These are phyloP conservation scores for Kernera saxatilis DNA, from an alignment of 345 rosid species.

Conservation along the genomic window DNA sequence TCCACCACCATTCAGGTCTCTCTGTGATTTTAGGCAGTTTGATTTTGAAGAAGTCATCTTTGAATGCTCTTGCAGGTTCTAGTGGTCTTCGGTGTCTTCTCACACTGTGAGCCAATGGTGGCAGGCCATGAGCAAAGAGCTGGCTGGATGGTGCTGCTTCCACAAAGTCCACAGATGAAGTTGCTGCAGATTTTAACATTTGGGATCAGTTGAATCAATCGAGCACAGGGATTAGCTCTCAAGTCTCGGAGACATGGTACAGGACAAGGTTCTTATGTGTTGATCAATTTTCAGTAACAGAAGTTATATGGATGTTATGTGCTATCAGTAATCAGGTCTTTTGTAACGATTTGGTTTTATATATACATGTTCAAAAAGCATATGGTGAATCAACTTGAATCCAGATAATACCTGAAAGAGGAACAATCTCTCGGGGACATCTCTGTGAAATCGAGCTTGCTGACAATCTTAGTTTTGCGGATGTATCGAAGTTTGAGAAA, in stretches of 20 bases:
- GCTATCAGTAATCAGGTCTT: no score
- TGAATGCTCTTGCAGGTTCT: slow-evolving; percentile 27
- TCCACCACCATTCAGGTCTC: slow-evolving; percentile 88
- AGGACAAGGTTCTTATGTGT: background rate
- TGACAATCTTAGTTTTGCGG: background rate
- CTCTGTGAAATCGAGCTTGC: slow-evolving; percentile 2
- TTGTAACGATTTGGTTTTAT: background rate
- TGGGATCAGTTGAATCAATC: background rate
- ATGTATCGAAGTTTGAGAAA: background rate
- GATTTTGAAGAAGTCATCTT: slow-evolving; percentile 41
- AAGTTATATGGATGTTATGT: no score
- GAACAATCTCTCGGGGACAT: background rate
- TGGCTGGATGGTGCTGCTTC: background rate
- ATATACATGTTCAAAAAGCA: background rate
- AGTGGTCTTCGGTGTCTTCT: background rate
- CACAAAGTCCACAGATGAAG: background rate
- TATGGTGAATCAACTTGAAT: background rate
- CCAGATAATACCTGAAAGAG: slow-evolving; percentile 16
- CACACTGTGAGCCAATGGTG: slow-evolving; percentile 11
- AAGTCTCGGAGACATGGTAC: background rate
- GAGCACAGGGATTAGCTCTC: background rate
- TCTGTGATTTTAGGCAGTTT: slow-evolving; percentile 38
- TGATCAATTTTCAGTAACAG: background rate
- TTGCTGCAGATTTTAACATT: background rate
- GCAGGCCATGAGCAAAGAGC: slow-evolving; percentile 20